Evolutionary conservation across 2,329 filamentous ascomycete species (phyloP).

Genomic region (Gnomoniopsis smithogilvyi): DNA sequence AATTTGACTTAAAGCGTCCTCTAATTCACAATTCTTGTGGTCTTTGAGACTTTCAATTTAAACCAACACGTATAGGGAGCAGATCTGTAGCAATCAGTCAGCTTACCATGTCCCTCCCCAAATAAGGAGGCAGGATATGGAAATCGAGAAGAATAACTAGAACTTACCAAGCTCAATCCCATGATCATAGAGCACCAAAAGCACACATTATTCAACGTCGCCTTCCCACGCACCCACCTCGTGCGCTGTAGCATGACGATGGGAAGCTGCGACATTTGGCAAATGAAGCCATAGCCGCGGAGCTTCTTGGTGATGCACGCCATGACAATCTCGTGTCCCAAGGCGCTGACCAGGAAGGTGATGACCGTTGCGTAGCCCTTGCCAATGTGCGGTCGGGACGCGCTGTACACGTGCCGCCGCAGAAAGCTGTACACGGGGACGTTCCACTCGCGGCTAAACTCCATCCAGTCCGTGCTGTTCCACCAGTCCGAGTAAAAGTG

Average conservation of each 20-base stretch:
- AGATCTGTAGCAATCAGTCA: conserved; percentile 38
- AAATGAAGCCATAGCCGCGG: conserved; percentile 86
- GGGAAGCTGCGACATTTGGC: conserved; percentile 95
- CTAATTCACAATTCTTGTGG: not conserved
- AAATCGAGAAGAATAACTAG: not conserved
- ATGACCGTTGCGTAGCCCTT: conserved; percentile 76
- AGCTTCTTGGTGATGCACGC: conserved; percentile 97
- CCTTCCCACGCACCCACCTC: conserved; percentile 67
- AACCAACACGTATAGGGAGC: conserved; percentile 51
- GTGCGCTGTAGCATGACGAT: conserved; percentile 90
- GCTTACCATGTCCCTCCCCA: not conserved
- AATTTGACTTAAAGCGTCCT: not conserved
- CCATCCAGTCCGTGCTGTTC: conserved; percentile 85
- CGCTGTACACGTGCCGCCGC: conserved; percentile 88
- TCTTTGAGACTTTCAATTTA: not conserved
- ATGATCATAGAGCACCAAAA: conserved; percentile 94
- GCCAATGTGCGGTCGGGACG: conserved; percentile 73
- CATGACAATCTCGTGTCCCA: conserved; percentile 95
- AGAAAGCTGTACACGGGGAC: conserved; percentile 97
- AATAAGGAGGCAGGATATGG: not conserved
- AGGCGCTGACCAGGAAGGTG: conserved; percentile 85
- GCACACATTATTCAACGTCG: conserved; percentile 80
- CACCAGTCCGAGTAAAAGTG: conserved; percentile 85
- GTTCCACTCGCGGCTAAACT: conserved; percentile 96
- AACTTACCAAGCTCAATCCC: conserved; percentile 72